These are phyloP conservation scores for Aurantiochytrium sp. DNA, from an alignment of 108 stramenopile species.

Conservation along the genomic window DNA sequence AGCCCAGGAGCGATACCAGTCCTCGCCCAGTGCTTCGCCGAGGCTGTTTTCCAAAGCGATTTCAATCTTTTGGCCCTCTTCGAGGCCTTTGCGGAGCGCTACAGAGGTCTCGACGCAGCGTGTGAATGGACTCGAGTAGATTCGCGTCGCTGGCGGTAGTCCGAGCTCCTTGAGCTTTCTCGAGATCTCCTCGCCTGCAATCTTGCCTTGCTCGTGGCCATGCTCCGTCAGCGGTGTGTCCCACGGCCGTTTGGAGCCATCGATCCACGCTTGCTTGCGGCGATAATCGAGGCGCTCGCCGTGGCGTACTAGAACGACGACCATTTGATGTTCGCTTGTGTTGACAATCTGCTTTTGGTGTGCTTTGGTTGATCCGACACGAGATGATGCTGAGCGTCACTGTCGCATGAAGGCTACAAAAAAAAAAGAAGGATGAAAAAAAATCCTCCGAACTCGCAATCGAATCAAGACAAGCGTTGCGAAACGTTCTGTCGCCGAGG, in stretches of 20 bases:
- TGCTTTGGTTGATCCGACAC: too few relatives aligned
- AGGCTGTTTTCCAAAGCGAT: background rate
- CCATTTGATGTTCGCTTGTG: background rate
- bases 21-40: background rate
- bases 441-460: too few relatives aligned
- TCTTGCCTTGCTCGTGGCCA: background rate
- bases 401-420: too few relatives aligned
- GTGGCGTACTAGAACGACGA: background rate
- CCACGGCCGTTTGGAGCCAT: background rate
- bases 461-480: too few relatives aligned
- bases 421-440: too few relatives aligned
- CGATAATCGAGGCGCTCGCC: background rate
- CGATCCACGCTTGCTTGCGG: background rate
- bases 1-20: background rate
- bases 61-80: background rate
- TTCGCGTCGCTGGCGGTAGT: background rate
- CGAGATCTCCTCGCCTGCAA: background rate
- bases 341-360: too few relatives aligned
- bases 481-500: too few relatives aligned
- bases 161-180: background rate
- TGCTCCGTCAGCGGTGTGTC: background rate
- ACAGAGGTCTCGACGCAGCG: background rate
- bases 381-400: too few relatives aligned
- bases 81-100: background rate
- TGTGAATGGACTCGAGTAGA: background rate